Percentiles rank a stretch among this genome's conserved stretches.
These are phyloP conservation scores for Cladophialophora carrionii DNA, from an alignment of 2,329 filamentous ascomycete species.

Conservation along the genomic window DNA sequence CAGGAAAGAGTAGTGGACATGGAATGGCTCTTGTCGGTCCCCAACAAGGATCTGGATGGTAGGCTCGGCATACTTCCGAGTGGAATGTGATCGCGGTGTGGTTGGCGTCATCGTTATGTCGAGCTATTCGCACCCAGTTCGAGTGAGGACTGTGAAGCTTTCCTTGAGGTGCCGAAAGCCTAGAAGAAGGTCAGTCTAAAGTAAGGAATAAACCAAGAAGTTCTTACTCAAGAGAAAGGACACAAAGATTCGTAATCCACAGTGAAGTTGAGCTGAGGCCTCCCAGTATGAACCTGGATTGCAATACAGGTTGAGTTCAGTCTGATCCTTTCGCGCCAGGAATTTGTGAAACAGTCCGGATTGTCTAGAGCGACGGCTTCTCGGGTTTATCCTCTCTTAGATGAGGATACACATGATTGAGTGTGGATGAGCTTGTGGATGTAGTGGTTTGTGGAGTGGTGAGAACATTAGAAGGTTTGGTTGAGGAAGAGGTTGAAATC, in stretches of 20 bases:
- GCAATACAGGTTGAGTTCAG: background rate
- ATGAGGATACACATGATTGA: conserved; percentile 38
- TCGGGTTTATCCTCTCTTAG: conserved; percentile 31
- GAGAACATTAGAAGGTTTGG: conserved; percentile 6
- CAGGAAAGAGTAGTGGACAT: conserved; percentile 29
- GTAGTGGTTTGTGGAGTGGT: conserved; percentile 17
- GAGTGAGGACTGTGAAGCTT: background rate
- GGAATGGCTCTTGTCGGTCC: conserved; percentile 20
- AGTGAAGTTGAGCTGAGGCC: background rate
- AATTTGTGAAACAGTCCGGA: background rate
- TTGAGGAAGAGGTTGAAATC: background rate
- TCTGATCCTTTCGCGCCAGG: background rate
- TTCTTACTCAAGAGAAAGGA: background rate
- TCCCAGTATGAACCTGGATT: background rate
- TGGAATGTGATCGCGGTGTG: background rate
- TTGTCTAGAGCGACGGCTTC: conserved; percentile 35
- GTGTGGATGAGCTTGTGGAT: conserved; percentile 9
- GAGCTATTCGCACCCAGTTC: background rate
- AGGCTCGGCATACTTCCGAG: conserved; percentile 19
- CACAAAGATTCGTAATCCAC: background rate
- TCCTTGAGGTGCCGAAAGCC: background rate
- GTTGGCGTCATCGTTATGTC: background rate
- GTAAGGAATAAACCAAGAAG: background rate
- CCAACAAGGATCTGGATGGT: conserved; percentile 35
- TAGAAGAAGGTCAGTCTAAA: background rate